A percentile compares a stretch with the other conserved stretches of the same genome.
These are phyloP conservation scores for Recurvomyces mirabilis DNA, from an alignment of 495 filamentous ascomycete genomes.

Conservation along the genomic window DNA sequence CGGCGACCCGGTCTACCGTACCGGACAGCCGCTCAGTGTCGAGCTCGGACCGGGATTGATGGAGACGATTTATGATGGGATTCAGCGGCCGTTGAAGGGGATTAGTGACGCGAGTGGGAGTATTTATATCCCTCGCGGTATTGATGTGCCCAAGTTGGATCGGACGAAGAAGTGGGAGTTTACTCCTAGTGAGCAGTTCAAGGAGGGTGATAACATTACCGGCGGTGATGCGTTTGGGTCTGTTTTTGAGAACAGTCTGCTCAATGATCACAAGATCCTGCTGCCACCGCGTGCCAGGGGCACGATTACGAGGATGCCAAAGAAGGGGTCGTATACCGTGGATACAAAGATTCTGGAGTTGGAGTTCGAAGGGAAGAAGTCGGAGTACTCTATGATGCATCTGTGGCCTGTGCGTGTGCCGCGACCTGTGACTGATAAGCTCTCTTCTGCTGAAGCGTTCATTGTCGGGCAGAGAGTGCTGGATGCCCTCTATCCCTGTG, in stretches of 20 bases:
- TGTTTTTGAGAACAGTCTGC: conserved; percentile 91
- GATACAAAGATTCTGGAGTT: conserved; percentile 90
- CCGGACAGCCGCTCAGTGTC: conserved; percentile 90
- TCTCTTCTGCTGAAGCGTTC: conserved; percentile 76
- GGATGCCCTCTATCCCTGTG: conserved; percentile 94
- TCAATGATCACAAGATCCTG: conserved; percentile 89
- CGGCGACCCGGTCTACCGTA: conserved; percentile 81
- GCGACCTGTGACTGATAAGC: conserved; percentile 78
- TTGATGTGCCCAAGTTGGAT: conserved; percentile 76
- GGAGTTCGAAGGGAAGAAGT: conserved; percentile 93
- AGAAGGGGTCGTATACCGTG: conserved; percentile 85
- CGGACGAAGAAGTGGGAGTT: conserved; percentile 92
- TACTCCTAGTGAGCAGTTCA: conserved; percentile 58
- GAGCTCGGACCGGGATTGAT: conserved; percentile 94
- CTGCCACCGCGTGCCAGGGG: conserved; percentile 84
- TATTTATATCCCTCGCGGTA: conserved; percentile 96
- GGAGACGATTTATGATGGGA: conserved; percentile 99
- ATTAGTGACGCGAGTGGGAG: conserved; percentile 55
- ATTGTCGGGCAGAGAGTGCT: conserved; percentile 94
- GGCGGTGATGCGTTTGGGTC: conserved; percentile 90
- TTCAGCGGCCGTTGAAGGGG: conserved; percentile 81
- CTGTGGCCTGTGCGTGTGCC: conserved; percentile 98
- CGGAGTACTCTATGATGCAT: conserved; percentile 93
- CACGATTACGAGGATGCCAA: conserved; percentile 80
- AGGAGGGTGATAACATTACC: conserved; percentile 93